Evolutionary conservation across 1,284 basidiomycete genomes (phyloP).

Genomic region (Veloboletus limbatus): DNA sequence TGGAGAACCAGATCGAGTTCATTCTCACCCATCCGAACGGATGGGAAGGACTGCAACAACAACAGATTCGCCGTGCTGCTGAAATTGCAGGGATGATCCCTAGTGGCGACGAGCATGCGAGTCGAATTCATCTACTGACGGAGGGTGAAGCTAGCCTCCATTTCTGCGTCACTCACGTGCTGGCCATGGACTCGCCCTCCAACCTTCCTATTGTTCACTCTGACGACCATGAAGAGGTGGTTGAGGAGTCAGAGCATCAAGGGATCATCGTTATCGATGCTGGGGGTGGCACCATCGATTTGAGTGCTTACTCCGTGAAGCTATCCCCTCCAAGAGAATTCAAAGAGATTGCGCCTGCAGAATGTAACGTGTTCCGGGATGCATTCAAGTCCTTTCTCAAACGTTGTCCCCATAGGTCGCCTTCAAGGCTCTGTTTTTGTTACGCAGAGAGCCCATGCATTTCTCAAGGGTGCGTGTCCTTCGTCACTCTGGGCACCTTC

Average conservation of each 20-base stretch:
- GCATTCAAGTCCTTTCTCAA: too few species aligned
- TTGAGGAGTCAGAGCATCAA: constrained; percentile 23
- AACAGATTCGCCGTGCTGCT: constrained; percentile 36
- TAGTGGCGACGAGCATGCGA: constrained; percentile 20
- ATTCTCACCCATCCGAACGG: constrained; percentile 44
- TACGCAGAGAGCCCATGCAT: constrained; percentile 37
- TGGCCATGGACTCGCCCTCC: too few species aligned
- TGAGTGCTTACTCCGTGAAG: constrained; percentile 44
- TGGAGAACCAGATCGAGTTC: constrained; percentile 34
- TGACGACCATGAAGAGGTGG: constrained; percentile 14
- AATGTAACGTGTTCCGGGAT: constrained; percentile 33
- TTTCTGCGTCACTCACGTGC: constrained; percentile 41
- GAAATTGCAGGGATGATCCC: constrained; percentile 32
- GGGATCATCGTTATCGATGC: constrained; percentile 50
- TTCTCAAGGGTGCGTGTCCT: constrained; percentile 31
- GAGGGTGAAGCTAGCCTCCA: constrained; percentile 51
- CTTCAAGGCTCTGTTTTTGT: constrained; percentile 41
- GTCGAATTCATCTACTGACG: constrained; percentile 42
- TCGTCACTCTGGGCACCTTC: not conserved
- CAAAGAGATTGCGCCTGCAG: constrained; percentile 39
- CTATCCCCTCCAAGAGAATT: constrained; percentile 29
- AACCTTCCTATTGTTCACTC: constrained; percentile 11
- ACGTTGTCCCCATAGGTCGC: constrained; percentile 19
- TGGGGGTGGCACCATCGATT: constrained; percentile 55
- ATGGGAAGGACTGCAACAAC: too few species aligned